Percentiles rank a stretch among this genome's conserved stretches.
phyloP scores from a whole-genome alignment of 495 filamentous ascomycete species.

The Aspergillus ellipticus region DNA sequence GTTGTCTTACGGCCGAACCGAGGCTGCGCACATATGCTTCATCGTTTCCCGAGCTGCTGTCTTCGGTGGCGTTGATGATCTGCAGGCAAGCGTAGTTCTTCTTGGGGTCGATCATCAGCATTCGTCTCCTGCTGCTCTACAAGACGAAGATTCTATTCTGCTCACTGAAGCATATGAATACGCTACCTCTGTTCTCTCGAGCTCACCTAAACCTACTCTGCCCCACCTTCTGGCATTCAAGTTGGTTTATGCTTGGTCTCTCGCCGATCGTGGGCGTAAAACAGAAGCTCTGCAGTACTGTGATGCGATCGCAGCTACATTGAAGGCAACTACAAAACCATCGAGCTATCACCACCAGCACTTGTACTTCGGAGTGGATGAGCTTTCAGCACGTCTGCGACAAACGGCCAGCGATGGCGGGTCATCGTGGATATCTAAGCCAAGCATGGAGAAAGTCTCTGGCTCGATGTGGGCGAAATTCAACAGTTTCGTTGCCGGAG shows the following conservation, averaged over 20 bases:
- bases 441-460: conserved; percentile 92
- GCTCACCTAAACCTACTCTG: conserved; percentile 52
- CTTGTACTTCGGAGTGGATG: conserved; percentile 73
- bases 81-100: conserved; percentile 70
- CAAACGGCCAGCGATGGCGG: conserved; percentile 73
- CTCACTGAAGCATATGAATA: conserved; percentile 94
- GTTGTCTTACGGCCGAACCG: conserved; percentile 78
- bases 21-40: conserved; percentile 89
- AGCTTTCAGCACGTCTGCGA: conserved; percentile 74
- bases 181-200: conserved; percentile 62
- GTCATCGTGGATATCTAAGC: conserved; percentile 81
- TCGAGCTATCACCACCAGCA: conserved; percentile 78
- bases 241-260: conserved; percentile 73
- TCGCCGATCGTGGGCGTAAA: conserved; percentile 79
- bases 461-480: conserved; percentile 84
- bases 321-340: conserved; percentile 76
- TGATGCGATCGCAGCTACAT: conserved; percentile 72
- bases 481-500: conserved; percentile 91
- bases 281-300: conserved; percentile 88
- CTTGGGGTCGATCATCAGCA: conserved; percentile 76
- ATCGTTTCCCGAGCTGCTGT: conserved; percentile 58
- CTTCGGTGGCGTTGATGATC: conserved; percentile 82
- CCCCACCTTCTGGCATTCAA: conserved; percentile 90
- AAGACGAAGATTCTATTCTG: conserved; percentile 77
- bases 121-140: conserved; percentile 60